A percentile compares a stretch with the other conserved stretches of the same genome.
phyloP scores from a whole-genome alignment of 1,284 basidiomycete genomes.

The Somion occarium region DNA sequence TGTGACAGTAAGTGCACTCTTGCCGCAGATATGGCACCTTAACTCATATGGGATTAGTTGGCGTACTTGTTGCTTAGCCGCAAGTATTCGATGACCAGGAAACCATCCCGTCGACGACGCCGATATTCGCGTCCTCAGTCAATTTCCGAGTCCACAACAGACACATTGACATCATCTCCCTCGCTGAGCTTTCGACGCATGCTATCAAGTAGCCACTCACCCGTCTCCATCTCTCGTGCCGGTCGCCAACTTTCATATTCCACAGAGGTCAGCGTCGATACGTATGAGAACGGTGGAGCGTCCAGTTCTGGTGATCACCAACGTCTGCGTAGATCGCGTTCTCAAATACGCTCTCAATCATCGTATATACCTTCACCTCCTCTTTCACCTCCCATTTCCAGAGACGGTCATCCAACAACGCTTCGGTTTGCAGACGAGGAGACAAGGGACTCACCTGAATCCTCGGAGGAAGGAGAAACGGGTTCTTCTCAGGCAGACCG shows the following conservation, averaged over 20 bases:
- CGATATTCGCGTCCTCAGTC: constrained; percentile 18
- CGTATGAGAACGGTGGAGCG: constrained; percentile 11
- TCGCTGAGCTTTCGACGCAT: constrained; percentile 20
- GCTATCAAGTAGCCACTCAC: constrained; percentile 17
- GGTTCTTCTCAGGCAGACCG: constrained; percentile 6
- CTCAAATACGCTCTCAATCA: constrained; percentile 5
- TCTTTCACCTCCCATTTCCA: neutral
- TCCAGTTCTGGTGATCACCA: constrained; percentile 7
- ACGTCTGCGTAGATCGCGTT: constrained; percentile 8
- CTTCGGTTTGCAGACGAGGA: constrained; percentile 3
- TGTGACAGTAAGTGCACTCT: constrained; percentile 41
- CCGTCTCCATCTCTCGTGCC: constrained; percentile 15
- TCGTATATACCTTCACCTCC: constrained; percentile 2
- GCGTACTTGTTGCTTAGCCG: constrained; percentile 31
- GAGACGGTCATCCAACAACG: constrained; percentile 7
- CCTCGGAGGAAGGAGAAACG: constrained; percentile 22
- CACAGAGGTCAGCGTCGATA: constrained; percentile 12
- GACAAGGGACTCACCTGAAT: constrained; percentile 15
- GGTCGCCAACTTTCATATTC: constrained; percentile 9
- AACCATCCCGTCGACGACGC: constrained; percentile 25
- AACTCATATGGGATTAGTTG: constrained; percentile 24
- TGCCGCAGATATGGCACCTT: neutral
- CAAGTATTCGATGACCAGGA: constrained; percentile 27
- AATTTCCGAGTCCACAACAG: constrained; percentile 14
- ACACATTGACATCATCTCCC: too few relatives aligned